Percentiles rank a stretch among this genome's conserved stretches.
Evolutionary conservation across 1,139 yeast species (phyloP).

Genomic region (Saccharomyces hybrid): DNA sequence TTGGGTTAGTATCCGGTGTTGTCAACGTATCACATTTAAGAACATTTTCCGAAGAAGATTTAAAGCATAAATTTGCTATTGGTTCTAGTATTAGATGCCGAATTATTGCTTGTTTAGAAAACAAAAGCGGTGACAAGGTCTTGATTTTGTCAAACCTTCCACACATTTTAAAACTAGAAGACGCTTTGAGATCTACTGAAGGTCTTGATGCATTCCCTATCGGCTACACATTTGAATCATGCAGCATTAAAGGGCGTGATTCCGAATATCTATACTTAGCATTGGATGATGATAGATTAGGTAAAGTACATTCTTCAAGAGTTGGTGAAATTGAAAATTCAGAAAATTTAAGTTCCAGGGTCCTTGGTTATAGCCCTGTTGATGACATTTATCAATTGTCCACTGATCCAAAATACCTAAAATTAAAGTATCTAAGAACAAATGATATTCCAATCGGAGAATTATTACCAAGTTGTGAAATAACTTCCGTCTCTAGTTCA

Average conservation of each 20-base stretch:
- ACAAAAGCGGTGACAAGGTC: conserved; percentile 48
- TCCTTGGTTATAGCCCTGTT: conserved; percentile 57
- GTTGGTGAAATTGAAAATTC: conserved; percentile 43
- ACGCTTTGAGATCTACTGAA: conserved; percentile 17
- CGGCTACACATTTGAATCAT: conserved; percentile 65
- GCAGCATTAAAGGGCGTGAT: conserved; percentile 53
- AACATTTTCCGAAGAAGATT: conserved; percentile 39
- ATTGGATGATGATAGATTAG: conserved; percentile 50
- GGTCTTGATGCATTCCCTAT: conserved; percentile 62
- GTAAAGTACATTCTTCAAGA: conserved; percentile 70
- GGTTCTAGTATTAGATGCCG: conserved; percentile 67
- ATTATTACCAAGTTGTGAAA: conserved; percentile 47
- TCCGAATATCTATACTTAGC: conserved; percentile 49
- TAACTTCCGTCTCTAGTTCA: conserved; percentile 55
- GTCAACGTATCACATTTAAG: conserved; percentile 62
- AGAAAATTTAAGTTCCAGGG: conserved; percentile 61
- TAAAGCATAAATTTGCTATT: conserved; percentile 54
- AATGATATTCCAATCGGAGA: conserved; percentile 76
- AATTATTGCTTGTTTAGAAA: conserved; percentile 53
- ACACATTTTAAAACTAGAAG: conserved; percentile 38
- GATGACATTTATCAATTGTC: conserved; percentile 67
- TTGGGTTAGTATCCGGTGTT: conserved; percentile 71
- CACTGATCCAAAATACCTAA: conserved; percentile 55
- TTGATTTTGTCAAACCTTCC: conserved; percentile 60
- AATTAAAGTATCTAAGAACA: conserved; percentile 56